Conservation (phyloP, 2,329 filamentous ascomycete genomes). For the Truncatella angustata region DNA sequence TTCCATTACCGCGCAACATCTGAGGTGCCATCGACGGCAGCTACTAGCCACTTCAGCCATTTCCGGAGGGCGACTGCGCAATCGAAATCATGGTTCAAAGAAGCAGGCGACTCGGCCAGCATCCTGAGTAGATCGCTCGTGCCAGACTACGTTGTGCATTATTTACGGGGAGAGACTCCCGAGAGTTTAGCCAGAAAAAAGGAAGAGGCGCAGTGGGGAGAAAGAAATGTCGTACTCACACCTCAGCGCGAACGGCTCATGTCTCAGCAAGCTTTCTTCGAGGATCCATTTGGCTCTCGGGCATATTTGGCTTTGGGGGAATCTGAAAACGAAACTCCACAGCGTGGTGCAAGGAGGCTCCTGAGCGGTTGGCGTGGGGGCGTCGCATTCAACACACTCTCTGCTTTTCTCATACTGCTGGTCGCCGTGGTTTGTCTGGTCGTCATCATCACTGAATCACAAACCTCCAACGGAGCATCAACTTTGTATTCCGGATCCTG, state of each 20-base stretch:
- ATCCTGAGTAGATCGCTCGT: constrained; percentile 42
- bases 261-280: constrained; percentile 35
- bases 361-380: constrained; percentile 48
- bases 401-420: constrained; percentile 36
- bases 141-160: constrained; percentile 56
- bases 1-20: constrained; percentile 24
- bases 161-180: constrained; percentile 54
- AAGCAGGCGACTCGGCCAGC: constrained; percentile 27
- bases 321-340: constrained; percentile 25
- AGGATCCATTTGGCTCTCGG: constrained; percentile 27
- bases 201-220: constrained; percentile 32
- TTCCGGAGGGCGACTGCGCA: constrained; percentile 24
- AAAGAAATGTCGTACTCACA: constrained; percentile 30
- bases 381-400: constrained; percentile 40
- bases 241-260: constrained; percentile 26
- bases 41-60: constrained; percentile 21
- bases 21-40: constrained; percentile 18
- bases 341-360: constrained; percentile 25
- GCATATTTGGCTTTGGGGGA: constrained; percentile 17
- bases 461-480: constrained; percentile 32
- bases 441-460: constrained; percentile 32
- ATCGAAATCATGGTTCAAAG: constrained; percentile 24
- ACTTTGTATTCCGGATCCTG: constrained; percentile 40
- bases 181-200: constrained; percentile 48
- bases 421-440: constrained; percentile 38